Percentiles rank a stretch among this genome's conserved stretches.
Conservation (phyloP, 352 stramenopile species). For the Globisporangium lucens region DNA sequence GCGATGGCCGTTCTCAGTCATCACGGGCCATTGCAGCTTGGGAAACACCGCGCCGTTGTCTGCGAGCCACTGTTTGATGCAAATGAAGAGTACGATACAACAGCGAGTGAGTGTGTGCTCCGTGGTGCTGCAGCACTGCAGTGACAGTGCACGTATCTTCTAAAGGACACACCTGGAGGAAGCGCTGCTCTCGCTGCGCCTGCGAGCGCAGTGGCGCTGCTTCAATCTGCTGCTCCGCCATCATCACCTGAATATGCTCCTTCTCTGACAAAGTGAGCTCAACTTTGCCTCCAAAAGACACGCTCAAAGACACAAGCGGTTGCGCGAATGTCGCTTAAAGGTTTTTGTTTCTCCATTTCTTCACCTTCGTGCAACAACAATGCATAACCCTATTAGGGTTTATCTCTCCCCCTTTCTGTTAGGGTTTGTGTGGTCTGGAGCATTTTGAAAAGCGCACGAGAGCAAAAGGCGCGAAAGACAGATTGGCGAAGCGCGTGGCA, state of each 20-base stretch:
- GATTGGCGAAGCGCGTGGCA: neutral
- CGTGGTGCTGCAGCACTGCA: neutral
- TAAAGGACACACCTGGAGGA: conserved; percentile 34
- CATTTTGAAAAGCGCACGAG: conserved; percentile 9
- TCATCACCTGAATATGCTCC: neutral
- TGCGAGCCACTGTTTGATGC: conserved; percentile 45
- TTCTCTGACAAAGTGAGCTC: neutral
- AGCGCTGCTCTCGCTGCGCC: conserved; percentile 34
- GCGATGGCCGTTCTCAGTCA: conserved; percentile 49
- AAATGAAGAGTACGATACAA: neutral
- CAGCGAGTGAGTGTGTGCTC: neutral
- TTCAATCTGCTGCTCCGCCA: conserved; percentile 2
- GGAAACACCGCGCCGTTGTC: conserved; percentile 70
- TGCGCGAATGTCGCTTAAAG: neutral
- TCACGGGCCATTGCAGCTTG: conserved; percentile 73
- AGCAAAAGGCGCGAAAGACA: conserved; percentile 7
- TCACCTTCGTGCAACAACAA: neutral
- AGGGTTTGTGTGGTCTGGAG: neutral
- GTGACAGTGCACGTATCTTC: neutral
- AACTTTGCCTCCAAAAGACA: neutral
- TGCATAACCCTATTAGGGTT: neutral
- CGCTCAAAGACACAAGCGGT: neutral
- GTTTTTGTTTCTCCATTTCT: neutral
- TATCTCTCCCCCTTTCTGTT: neutral
- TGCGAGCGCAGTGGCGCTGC: neutral